Conservation (phyloP, 2,329 filamentous ascomycete genomes). For the Harringtonia lauricola region DNA sequence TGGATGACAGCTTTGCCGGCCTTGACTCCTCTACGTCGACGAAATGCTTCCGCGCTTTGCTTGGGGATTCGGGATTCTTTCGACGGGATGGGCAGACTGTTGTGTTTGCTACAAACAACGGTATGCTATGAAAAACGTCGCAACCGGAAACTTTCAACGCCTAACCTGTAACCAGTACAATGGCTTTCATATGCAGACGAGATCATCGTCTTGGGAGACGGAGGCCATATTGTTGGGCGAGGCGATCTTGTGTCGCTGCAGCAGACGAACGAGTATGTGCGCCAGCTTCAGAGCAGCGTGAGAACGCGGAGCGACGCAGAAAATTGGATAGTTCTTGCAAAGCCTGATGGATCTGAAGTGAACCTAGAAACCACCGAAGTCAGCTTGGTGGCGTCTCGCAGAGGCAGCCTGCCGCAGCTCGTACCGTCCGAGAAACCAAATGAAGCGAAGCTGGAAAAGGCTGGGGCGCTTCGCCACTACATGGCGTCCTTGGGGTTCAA, state of each 20-base stretch:
- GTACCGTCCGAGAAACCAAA: not conserved
- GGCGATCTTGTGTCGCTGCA: not conserved
- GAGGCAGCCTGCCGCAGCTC: not conserved
- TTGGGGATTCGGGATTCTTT: slow-evolving; percentile 29
- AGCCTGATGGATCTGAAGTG: not conserved
- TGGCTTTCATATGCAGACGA: not conserved
- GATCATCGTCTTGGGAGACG: not conserved
- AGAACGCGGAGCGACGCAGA: too few species aligned
- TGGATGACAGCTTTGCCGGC: slow-evolving; percentile 36
- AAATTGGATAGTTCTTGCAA: not conserved
- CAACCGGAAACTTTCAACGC: too few species aligned
- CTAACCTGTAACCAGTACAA: slow-evolving; percentile 5
- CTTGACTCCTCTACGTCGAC: slow-evolving; percentile 32
- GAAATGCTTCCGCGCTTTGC: slow-evolving; percentile 28
- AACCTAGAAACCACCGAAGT: not conserved
- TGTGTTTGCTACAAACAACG: slow-evolving; percentile 30
- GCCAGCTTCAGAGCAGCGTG: not conserved
- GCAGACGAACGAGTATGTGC: slow-evolving; percentile 12
- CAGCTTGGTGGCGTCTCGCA: not conserved
- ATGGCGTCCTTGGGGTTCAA: slow-evolving; percentile 6
- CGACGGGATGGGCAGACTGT: slow-evolving; percentile 25
- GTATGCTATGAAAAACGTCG: too few species aligned
- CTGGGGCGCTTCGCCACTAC: not conserved
- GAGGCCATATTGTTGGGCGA: slow-evolving; percentile 1
- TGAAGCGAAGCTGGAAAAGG: not conserved